phyloP scores from a whole-genome alignment of 306 rosid species.

The Sesbania bispinosa region DNA sequence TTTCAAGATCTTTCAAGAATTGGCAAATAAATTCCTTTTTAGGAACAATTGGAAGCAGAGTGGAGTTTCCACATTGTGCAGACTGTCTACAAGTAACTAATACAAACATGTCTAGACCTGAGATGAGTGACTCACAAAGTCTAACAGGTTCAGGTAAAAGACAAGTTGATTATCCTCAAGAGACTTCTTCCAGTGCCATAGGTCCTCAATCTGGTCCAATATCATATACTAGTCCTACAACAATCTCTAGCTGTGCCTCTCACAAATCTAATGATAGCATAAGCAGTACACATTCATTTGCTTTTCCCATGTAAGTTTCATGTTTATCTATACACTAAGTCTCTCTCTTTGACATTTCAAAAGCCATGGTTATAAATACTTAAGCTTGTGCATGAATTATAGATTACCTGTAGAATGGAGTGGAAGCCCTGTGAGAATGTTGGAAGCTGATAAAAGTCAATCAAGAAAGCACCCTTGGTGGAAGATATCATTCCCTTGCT shows the following conservation, averaged over 20 bases:
- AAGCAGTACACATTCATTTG: constrained; percentile 64
- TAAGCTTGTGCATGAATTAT: constrained; percentile 14
- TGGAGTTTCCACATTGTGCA: constrained; percentile 29
- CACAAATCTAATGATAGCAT: constrained; percentile 60
- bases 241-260: constrained; percentile 35
- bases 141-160: constrained; percentile 11
- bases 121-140: constrained; percentile 24
- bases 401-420: constrained; percentile 71
- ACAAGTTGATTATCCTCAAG: constrained; percentile 26
- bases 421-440: constrained; percentile 87
- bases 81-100: constrained; percentile 16
- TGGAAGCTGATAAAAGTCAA: constrained; percentile 33
- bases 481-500: constrained; percentile 44
- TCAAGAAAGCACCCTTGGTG: constrained; percentile 26
- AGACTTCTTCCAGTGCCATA: constrained; percentile 3
- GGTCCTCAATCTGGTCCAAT: constrained; percentile 21
- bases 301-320: constrained; percentile 68
- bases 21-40: constrained; percentile 14
- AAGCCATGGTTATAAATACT: background rate
- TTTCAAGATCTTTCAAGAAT: constrained; percentile 27
- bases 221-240: background rate
- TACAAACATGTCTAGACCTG: constrained; percentile 18
- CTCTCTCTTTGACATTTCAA: background rate
- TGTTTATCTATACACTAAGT: background rate
- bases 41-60: constrained; percentile 15